A percentile compares a stretch with the other conserved stretches of the same genome.
phyloP scores from a whole-genome alignment of 306 rosid genomes.

The Quercus wislizeni region DNA sequence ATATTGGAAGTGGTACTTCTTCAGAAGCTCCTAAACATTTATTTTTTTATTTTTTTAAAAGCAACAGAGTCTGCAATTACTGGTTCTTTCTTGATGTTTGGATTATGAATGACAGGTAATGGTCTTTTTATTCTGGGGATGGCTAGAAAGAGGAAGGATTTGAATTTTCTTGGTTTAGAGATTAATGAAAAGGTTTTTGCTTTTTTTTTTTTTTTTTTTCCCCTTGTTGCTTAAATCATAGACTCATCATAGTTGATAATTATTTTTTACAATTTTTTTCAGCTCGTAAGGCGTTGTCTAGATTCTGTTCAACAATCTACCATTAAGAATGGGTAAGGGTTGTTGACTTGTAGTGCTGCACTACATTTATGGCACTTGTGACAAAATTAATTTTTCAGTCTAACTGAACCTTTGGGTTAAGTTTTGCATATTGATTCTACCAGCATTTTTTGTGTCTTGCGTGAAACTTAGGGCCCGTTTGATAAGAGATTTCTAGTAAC shows the following conservation, averaged over 20 bases:
- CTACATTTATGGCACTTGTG: not conserved
- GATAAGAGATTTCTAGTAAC: too few relatives aligned
- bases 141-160: slow-evolving; percentile 68
- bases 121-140: slow-evolving; percentile 80
- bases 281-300: slow-evolving; percentile 78
- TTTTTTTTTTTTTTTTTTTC: not conserved
- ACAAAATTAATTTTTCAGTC: not conserved
- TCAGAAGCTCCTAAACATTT: not conserved
- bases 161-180: slow-evolving; percentile 91
- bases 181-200: slow-evolving; percentile 73
- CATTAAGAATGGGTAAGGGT: slow-evolving; percentile 64
- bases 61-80: slow-evolving; percentile 3
- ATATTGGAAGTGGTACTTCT: slow-evolving; percentile 85
- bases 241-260: not conserved
- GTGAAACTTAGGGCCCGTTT: not conserved
- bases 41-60: too few relatives aligned
- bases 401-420: not conserved
- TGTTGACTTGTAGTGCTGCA: not conserved
- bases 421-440: not conserved
- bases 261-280: slow-evolving; percentile 26
- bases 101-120: slow-evolving; percentile 60
- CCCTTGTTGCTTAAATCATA: not conserved
- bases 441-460: not conserved
- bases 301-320: slow-evolving; percentile 42
- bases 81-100: slow-evolving; percentile 16